Base-by-base conservation (phyloP, 257 asterid genomes). In the Nicotiana otophora region DNA sequence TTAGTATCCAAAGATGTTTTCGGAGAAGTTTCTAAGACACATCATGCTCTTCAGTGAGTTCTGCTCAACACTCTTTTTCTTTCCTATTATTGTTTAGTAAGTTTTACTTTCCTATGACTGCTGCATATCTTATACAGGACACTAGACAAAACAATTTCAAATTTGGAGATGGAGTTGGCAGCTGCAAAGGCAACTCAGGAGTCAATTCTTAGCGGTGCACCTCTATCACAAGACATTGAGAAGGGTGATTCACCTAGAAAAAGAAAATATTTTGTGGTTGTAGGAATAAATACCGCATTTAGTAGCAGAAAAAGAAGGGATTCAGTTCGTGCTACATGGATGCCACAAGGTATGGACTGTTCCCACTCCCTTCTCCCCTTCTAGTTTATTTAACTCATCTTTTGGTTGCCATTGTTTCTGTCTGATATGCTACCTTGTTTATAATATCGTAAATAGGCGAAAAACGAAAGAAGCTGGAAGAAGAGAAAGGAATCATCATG, bases 261-360 rank as follows among this genome's bases (percentile, higher is more conserved):
- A 80, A 88, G 91, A 82, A 95, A 95, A 74, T 90, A 92, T 78
- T 89, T 94, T 69, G 87, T 93, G 95, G 97, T 95, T 28, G 84
- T 95, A 57, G 98, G 99, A 66, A 82, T 95, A 20, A 95, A 95
- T 58, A 95, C 99, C 3, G 99, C 98, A 7, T 95, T 95, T 86
- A 95, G 99, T 88, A 95, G 99, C 89, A 84, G 99, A 14, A 95
- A 92, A 85, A 84, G 98, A 84, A 86, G 98, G 83, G 99, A 95
- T 82, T 93, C 99, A 0, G 91, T 95, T 83, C 99, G 98, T 30
- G 90, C 92, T 19, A 95, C 98, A 1, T 95, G 99, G 99, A 92
- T 93, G 97, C 98, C 97, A n/a, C 94, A 91, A 93, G 98, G 99
- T 93, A 36, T 78, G 61, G 2, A 9, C 23, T 70, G 10, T 84